These are phyloP conservation scores for Cryptococcus sp. DNA, from an alignment of 1,284 basidiomycete genomes.

Conservation along the genomic window DNA sequence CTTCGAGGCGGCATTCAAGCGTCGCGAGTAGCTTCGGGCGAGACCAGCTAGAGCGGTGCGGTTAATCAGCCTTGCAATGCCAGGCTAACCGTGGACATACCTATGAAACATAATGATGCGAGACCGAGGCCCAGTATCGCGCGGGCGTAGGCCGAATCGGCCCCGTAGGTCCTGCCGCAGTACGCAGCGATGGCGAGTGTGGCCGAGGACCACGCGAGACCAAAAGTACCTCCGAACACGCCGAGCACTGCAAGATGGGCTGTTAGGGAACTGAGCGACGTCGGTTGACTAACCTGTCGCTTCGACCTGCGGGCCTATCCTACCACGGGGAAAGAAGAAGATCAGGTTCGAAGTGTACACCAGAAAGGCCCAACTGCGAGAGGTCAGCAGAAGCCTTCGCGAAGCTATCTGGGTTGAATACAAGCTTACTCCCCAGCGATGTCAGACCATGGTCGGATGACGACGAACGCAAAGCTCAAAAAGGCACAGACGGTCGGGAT, in stretches of 20 bases:
- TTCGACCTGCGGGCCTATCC: conserved; percentile 47
- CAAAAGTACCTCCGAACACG: conserved; percentile 36
- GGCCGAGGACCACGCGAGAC: conserved; percentile 42
- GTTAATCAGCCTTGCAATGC: background rate
- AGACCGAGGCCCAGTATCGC: conserved; percentile 43
- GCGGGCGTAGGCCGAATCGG: conserved; percentile 35
- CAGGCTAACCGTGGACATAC: conserved; percentile 23
- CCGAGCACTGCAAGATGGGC: conserved; percentile 31
- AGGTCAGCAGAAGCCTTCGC: conserved; percentile 6
- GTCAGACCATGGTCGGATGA: conserved; percentile 32
- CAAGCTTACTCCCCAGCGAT: conserved; percentile 37
- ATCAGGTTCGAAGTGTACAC: conserved; percentile 47
- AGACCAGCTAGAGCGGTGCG: conserved; percentile 36
- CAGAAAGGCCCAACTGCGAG: conserved; percentile 49
- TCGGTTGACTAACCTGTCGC: conserved; percentile 33
- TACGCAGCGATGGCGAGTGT: conserved; percentile 44
- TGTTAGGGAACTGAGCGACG: background rate
- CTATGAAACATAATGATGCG: conserved; percentile 37
- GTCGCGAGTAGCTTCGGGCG: conserved; percentile 39
- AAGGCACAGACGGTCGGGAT: conserved; percentile 38
- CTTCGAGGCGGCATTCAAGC: conserved; percentile 44
- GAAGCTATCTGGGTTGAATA: background rate
- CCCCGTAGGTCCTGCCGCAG: conserved; percentile 33
- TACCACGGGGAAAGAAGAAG: conserved; percentile 52
- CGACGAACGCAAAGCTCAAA: conserved; percentile 43